phyloP scores from a whole-genome alignment of 495 filamentous ascomycete species.

The Penicillium parvum region DNA sequence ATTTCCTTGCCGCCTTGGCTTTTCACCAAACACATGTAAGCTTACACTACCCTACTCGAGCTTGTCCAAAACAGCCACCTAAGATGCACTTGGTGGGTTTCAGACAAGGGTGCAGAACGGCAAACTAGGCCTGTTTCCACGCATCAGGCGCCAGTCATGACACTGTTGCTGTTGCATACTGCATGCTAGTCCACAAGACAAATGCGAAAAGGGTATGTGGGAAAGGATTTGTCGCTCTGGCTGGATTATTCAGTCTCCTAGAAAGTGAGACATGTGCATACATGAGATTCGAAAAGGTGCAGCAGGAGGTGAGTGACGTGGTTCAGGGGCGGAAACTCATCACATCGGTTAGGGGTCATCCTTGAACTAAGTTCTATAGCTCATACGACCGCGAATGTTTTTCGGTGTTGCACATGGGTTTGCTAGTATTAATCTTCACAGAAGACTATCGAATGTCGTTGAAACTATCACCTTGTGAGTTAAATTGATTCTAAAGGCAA shows the following conservation, averaged over 20 bases:
- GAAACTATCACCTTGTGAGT: not conserved
- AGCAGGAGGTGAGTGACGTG: not conserved
- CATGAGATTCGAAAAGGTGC: conserved; percentile 45
- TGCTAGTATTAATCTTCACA: not conserved
- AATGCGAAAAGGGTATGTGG: conserved; percentile 30
- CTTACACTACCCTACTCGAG: too few species aligned
- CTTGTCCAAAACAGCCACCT: too few species aligned
- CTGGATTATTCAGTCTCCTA: conserved; percentile 49
- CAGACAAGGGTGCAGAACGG: too few species aligned
- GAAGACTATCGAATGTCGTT: not conserved
- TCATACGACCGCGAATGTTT: not conserved
- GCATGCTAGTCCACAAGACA: conserved; percentile 46
- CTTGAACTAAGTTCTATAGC: not conserved
- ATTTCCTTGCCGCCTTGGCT: too few species aligned
- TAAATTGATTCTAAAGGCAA: not conserved
- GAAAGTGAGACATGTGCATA: conserved; percentile 51
- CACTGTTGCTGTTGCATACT: conserved; percentile 25
- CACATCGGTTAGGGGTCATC: not conserved
- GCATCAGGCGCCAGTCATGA: too few species aligned
- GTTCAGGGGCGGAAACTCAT: not conserved
- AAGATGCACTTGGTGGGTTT: too few species aligned
- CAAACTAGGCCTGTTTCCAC: too few species aligned
- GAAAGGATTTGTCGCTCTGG: conserved; percentile 45
- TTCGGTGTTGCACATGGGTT: not conserved
- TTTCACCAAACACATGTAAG: too few species aligned